Evolutionary conservation across 495 filamentous ascomycete species (phyloP).

Genomic region (Chaetomium fimeti): DNA sequence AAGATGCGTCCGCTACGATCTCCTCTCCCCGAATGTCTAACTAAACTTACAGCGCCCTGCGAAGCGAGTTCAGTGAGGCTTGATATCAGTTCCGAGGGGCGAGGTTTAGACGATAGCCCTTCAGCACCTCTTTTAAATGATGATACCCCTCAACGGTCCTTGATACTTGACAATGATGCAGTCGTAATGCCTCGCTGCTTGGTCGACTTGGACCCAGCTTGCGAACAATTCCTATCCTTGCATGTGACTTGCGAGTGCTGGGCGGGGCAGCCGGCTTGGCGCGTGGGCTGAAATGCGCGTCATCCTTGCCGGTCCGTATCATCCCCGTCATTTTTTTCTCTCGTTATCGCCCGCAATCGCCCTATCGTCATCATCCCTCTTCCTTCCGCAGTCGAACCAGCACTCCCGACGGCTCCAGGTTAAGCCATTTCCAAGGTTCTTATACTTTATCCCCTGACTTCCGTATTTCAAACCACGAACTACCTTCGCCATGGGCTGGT

Average conservation of each 20-base stretch:
- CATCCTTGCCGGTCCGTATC: not conserved
- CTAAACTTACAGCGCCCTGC: not conserved
- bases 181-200: not conserved
- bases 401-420: not conserved
- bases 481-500: constrained; percentile 79
- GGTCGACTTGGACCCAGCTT: too few relatives aligned
- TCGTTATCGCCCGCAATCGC: not conserved
- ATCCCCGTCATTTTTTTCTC: not conserved
- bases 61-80: not conserved
- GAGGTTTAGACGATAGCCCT: not conserved
- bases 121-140: not conserved
- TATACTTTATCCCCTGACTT: not conserved
- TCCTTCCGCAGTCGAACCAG: not conserved
- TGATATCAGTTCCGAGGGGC: not conserved
- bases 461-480: not conserved
- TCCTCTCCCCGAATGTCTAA: constrained; percentile 77
- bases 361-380: not conserved
- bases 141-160: not conserved
- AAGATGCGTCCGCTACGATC: constrained; percentile 78
- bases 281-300: not conserved
- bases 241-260: too few relatives aligned
- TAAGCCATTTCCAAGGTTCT: not conserved
- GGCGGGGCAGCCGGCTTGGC: constrained; percentile 15
- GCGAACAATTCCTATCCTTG: not conserved
- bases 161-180: not conserved